Evolutionary conservation across 306 rosid species (phyloP).

Genomic region (Vachellia collinsii): DNA sequence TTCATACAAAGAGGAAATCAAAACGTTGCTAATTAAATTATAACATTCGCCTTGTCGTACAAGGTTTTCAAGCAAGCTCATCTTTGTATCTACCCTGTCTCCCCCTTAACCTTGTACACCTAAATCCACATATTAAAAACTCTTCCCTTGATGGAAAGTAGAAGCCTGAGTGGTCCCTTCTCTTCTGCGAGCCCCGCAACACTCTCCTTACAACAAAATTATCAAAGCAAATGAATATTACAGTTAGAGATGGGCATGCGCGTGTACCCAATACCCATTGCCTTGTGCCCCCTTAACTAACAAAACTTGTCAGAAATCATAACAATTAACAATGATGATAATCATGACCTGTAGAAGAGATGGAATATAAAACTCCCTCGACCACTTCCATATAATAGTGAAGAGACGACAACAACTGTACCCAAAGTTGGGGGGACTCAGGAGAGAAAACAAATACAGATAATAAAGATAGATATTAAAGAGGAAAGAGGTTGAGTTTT

Average conservation of each 20-base stretch:
- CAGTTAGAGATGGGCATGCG: neutral
- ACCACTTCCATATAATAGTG: neutral
- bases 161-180: too few species aligned
- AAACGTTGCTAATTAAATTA: neutral
- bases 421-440: neutral
- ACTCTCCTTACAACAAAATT: neutral
- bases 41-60: neutral
- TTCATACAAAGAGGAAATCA: neutral
- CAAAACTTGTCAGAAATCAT: neutral
- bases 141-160: neutral
- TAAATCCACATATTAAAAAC: too few species aligned
- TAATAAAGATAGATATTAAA: too few species aligned
- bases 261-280: neutral
- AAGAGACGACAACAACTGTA: neutral
- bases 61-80: neutral
- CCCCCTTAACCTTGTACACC: neutral
- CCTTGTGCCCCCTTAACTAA: neutral
- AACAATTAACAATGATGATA: neutral
- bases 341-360: neutral
- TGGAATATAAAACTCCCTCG: neutral
- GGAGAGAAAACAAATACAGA: too few species aligned
- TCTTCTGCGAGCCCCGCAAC: neutral
- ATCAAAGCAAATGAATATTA: neutral
- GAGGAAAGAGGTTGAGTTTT: neutral
- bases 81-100: neutral